Evolutionary conservation across 345 rosid species (phyloP).

Genomic region (Gossypium rotundifolium): DNA sequence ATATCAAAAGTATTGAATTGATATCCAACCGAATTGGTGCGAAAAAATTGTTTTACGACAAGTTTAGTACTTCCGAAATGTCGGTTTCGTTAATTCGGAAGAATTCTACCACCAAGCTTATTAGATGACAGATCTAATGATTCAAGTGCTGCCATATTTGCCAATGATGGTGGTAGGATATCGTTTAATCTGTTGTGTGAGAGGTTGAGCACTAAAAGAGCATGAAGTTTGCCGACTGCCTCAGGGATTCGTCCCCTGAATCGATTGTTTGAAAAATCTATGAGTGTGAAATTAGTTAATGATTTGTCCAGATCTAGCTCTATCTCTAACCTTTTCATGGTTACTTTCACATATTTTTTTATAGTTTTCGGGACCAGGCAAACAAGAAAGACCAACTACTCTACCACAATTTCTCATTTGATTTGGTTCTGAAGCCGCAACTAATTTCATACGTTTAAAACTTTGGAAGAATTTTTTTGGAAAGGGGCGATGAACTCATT

Average conservation of each 20-base stretch:
- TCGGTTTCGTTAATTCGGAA: neutral
- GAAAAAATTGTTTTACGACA: neutral
- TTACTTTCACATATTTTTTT: slow-evolving; percentile 15
- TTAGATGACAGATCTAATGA: slow-evolving; percentile 16
- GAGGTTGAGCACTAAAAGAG: neutral
- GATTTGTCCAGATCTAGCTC: too few species aligned
- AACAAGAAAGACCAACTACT: too few species aligned
- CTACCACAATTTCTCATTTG: too few species aligned
- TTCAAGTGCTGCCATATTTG: neutral
- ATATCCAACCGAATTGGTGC: slow-evolving; percentile 4
- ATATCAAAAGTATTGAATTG: neutral
- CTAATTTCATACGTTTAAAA: neutral
- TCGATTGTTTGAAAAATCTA: neutral
- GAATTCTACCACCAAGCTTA: slow-evolving; percentile 6
- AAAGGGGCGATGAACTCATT: neutral
- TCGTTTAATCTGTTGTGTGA: slow-evolving; percentile 4
- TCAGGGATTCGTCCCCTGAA: neutral
- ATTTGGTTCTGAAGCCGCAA: too few species aligned
- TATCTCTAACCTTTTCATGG: slow-evolving; percentile 31
- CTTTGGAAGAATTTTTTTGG: neutral
- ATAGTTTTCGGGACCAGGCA: too few species aligned
- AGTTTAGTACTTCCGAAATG: neutral
- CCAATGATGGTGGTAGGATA: slow-evolving; percentile 17
- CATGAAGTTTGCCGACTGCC: neutral
- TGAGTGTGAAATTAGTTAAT: neutral